Base-by-base conservation (phyloP, 2,329 filamentous ascomycete genomes). In the Gaeumannomyces sp. region DNA sequence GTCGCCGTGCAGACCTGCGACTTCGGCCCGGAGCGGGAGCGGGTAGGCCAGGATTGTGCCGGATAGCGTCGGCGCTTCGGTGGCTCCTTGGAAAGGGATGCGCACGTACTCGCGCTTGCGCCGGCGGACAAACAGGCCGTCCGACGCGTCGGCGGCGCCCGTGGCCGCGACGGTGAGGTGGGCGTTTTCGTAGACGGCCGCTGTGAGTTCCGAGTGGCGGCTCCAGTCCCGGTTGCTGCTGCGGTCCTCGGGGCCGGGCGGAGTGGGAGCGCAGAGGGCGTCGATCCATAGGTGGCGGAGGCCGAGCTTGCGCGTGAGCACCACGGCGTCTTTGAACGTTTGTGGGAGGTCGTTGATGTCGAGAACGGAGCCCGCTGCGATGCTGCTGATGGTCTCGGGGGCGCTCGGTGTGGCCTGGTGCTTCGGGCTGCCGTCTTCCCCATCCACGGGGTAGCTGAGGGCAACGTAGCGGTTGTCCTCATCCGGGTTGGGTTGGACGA, bases 161-260 rank as follows among this genome's bases (percentile, higher is more conserved):
- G 60, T 53, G 3, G 60, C 35, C 27, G 60, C 27, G 29, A 62
- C 28, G 35, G 29, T 50, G 33, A 62, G 38, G 38, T 62, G 25
- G 28, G 60, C 60, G 19, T 29, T 22, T 45, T 45, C 19, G 60
- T 62, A 62, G n/a, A 62, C 38, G 14, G 28, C 29, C n/a, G 38
- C 60, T 13, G 29, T 16, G 38, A 27, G 38, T 50, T 53, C 38
- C 33, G 60, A 61, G 22, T 53, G 33, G 22, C 25, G 33, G 33
- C 29, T 16, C 59, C 59, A 4, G 88, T 91, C 67, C 84, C n/a
- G n/a, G n/a, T 97, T 67, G 90, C 88, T 80, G 90, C 91, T 59
- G 79, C 83, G 7, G 79, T 93, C 70, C 88, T 97, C 78, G 97
- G 97, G 22, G 50, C 13, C 35, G 19, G 38, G 38, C 45, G 60